Percentiles rank a stretch among this genome's conserved stretches.
Evolutionary conservation across 768 basidiomycete genomes (phyloP).

Genomic region (Russula dissimulans): DNA sequence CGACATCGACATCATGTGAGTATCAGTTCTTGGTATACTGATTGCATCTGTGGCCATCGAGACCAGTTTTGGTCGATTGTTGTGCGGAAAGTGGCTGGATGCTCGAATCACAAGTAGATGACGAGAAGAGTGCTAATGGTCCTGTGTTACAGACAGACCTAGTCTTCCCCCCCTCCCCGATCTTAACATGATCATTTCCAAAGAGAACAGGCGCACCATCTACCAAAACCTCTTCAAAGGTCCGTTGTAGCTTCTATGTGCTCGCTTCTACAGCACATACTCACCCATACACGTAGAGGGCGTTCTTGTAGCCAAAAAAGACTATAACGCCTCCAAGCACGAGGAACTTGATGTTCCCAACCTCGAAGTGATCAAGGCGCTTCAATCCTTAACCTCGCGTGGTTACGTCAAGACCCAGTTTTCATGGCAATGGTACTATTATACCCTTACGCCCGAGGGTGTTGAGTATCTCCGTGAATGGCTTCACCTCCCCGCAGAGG

Average conservation of each 20-base stretch:
- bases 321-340: constrained; percentile 95
- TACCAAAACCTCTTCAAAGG: constrained; percentile 99
- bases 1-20: background rate
- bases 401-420: constrained; percentile 98
- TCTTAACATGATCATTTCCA: constrained; percentile 90
- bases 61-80: constrained; percentile 10
- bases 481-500: constrained; percentile 91
- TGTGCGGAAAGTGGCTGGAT: constrained; percentile 28
- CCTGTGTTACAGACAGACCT: constrained; percentile 25
- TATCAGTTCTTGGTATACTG: background rate
- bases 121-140: constrained; percentile 19
- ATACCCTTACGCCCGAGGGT: constrained; percentile 92
- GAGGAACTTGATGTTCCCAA: constrained; percentile 70
- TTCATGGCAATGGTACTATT: constrained; percentile 99
- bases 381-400: constrained; percentile 56
- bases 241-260: constrained; percentile 31
- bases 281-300: constrained; percentile 56
- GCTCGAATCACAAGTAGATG: constrained; percentile 25
- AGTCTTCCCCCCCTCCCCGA: constrained; percentile 28
- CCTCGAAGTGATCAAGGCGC: constrained; percentile 64
- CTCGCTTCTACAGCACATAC: background rate
- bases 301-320: constrained; percentile 98
- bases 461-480: constrained; percentile 95
- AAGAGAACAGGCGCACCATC: constrained; percentile 89
- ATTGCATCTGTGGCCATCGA: background rate